Conservation (phyloP, 23 red algal genomes). For the Gracilaria vermiculophylla region DNA sequence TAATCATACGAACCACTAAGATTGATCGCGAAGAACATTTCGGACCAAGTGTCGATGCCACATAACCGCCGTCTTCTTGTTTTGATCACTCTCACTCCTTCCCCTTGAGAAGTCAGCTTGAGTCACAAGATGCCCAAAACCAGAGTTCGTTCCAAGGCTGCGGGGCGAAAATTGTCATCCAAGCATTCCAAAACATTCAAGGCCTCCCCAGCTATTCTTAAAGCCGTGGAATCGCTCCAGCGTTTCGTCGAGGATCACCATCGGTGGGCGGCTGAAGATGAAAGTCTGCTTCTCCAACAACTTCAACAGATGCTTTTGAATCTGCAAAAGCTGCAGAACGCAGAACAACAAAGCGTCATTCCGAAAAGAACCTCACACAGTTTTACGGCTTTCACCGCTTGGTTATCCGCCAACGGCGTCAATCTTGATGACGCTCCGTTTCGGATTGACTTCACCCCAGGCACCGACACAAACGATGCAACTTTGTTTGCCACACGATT, state of each 20-base stretch:
- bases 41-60: too few species aligned
- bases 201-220: background rate
- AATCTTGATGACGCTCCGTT: slow-evolving; percentile 8
- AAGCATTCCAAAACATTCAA: background rate
- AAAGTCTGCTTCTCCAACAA: background rate
- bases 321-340: slow-evolving; percentile 6
- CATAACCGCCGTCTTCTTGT: too few species aligned
- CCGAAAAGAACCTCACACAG: background rate
- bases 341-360: slow-evolving; percentile 3
- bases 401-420: slow-evolving; percentile 37
- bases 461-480: background rate
- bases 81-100: background rate
- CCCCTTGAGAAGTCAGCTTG: background rate
- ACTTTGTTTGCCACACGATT: slow-evolving; percentile 61
- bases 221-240: background rate
- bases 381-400: slow-evolving; percentile 7
- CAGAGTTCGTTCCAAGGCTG: background rate
- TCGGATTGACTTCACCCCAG: slow-evolving; percentile 17
- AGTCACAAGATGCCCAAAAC: background rate
- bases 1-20: too few species aligned
- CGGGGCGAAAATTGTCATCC: background rate
- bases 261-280: background rate
- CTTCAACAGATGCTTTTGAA: background rate
- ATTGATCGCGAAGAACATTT: too few species aligned
- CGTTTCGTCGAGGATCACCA: slow-evolving; percentile 9